These are phyloP conservation scores for Saturnispora dispora DNA, from an alignment of 805 yeast species.

Conservation along the genomic window DNA sequence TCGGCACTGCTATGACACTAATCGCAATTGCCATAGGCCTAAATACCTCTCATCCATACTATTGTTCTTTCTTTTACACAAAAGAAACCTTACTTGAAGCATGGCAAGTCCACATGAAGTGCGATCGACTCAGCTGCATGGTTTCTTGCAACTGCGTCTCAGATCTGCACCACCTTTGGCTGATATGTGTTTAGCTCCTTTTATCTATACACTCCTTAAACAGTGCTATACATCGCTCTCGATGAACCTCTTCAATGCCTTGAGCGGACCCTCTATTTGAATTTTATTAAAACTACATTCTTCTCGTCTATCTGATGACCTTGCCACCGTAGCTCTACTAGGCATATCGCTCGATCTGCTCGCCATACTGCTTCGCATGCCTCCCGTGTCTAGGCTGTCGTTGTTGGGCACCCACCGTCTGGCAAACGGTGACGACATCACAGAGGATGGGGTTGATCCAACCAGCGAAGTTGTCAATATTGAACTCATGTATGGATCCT, in stretches of 20 bases:
- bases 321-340: neutral
- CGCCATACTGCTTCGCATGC: neutral
- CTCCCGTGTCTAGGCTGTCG: neutral
- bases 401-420: neutral
- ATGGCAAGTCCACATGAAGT: too few species aligned
- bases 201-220: neutral
- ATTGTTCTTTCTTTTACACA: neutral
- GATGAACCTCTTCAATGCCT: neutral
- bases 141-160: too few species aligned
- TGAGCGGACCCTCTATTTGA: neutral
- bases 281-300: neutral
- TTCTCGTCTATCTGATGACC: neutral
- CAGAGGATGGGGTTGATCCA: neutral
- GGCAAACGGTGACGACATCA: neutral
- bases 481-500: neutral
- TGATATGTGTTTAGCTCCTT: neutral
- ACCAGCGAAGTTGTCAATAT: neutral
- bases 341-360: neutral
- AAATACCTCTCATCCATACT: neutral
- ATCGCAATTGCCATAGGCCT: too few species aligned
- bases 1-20: too few species aligned
- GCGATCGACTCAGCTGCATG: too few species aligned
- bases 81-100: neutral
- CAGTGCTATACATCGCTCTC: neutral
- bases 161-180: neutral